phyloP scores from a whole-genome alignment of 495 filamentous ascomycete species.

The Annulohypoxylon maeteangense region DNA sequence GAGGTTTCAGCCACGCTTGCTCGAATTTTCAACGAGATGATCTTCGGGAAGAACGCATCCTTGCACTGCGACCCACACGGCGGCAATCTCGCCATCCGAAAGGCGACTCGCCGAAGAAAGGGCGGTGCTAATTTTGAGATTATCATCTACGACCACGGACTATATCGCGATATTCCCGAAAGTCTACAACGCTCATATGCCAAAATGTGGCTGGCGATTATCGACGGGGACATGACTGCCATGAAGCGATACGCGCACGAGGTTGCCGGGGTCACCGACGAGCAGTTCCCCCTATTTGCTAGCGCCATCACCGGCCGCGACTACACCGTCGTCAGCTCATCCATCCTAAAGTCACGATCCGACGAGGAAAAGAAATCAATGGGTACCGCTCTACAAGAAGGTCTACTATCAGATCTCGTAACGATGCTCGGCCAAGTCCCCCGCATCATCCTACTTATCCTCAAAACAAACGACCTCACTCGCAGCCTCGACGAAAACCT shows the following conservation, averaged over 20 bases:
- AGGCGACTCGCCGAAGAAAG: slow-evolving; percentile 65
- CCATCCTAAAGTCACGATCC: slow-evolving; percentile 69
- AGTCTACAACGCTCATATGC: slow-evolving; percentile 86
- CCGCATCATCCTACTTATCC: slow-evolving; percentile 88
- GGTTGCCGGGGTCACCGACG: slow-evolving; percentile 88
- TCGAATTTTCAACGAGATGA: slow-evolving; percentile 99
- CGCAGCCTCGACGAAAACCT: slow-evolving; percentile 93
- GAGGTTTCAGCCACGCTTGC: slow-evolving; percentile 94
- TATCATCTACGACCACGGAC: slow-evolving; percentile 96
- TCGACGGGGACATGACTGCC: slow-evolving; percentile 80
- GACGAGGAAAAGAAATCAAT: slow-evolving; percentile 83
- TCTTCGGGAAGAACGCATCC: slow-evolving; percentile 89
- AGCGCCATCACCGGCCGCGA: slow-evolving; percentile 96
- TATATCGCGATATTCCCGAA: slow-evolving; percentile 91
- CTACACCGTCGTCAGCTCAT: slow-evolving; percentile 74
- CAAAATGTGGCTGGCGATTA: slow-evolving; percentile 96
- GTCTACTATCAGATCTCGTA: slow-evolving; percentile 86
- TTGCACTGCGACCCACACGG: slow-evolving; percentile 98
- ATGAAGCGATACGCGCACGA: slow-evolving; percentile 92
- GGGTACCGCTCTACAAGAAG: slow-evolving; percentile 82
- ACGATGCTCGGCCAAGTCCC: slow-evolving; percentile 90
- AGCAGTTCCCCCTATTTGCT: slow-evolving; percentile 95
- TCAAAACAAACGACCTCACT: slow-evolving; percentile 98
- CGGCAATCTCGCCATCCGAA: slow-evolving; percentile 93
- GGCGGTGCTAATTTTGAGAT: slow-evolving; percentile 88